Base-by-base conservation (phyloP, 2,329 filamentous ascomycete species). In the Aspergillus aculeatinus region DNA sequence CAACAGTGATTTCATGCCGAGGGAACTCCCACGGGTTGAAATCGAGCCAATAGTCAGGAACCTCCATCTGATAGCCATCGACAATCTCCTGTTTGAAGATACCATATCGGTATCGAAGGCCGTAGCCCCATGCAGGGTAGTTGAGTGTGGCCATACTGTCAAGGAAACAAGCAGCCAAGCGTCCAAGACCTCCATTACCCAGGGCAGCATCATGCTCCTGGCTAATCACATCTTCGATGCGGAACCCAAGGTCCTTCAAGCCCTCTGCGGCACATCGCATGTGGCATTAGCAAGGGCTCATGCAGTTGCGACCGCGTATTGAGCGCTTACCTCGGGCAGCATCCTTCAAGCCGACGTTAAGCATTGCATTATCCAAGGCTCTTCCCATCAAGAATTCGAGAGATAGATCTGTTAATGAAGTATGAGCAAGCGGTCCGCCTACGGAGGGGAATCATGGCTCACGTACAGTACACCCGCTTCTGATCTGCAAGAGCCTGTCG, bases 31-130 rank as follows among this genome's bases (percentile, higher is more conserved):
- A 99, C 0, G 95, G 95, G 78, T 99, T 99, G 79, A 98, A 97
- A 75, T 98, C 95, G 57, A 99, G 86, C 95, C 95, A 99, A 80
- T 99, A 98, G 76, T 99, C 95, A 21, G 95, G 95, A 60, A 98
- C 90, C 74, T 99, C 95, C 65, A 99, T 92, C 78, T 99, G 95
- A 76, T 97, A 99, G 60, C 95, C 95, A 72, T 98, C 90, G 61
- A 97, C 88, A 70, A 99, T 98, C 81, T 98, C 95, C 81, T 99
- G 95, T 82, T 98, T 98, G 87, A 99, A 99, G 76, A 99, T 99
- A 74, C 91, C 91, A 75, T 98, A 98, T 76, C 92, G 85, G 81
- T 99, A 99, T 72, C 95, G 87, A 67, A 99, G 81, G 58, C 94
- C 95, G 71, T 99, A 99, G 39, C 95, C 95, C 95, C 95, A 99